These are phyloP conservation scores for Fusarium fracticaudum DNA, from an alignment of 2,329 filamentous ascomycete species.

Conservation along the genomic window DNA sequence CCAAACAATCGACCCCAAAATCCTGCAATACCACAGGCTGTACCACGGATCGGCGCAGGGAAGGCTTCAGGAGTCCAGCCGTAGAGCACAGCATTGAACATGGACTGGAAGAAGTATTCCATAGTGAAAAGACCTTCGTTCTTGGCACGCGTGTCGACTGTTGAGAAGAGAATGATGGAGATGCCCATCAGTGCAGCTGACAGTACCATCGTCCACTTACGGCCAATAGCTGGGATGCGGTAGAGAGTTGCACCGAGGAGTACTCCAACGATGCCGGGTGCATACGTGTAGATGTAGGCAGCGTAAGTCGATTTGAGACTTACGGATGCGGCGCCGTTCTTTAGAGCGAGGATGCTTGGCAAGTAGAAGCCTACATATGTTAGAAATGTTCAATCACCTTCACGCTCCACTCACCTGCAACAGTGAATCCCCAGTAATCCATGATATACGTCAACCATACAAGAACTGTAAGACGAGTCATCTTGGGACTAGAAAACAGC, in stretches of 20 bases:
- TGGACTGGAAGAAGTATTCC: constrained; percentile 57
- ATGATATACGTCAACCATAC: constrained; percentile 52
- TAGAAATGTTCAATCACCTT: rapidly evolving
- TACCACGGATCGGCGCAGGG: constrained; percentile 63
- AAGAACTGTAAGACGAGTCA: constrained; percentile 49
- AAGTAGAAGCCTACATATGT: constrained; percentile 50
- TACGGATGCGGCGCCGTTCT: constrained; percentile 57
- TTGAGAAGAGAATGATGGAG: constrained; percentile 58
- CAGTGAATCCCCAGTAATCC: constrained; percentile 52
- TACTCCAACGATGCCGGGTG: constrained; percentile 61
- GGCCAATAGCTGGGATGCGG: constrained; percentile 50
- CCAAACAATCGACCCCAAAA: constrained; percentile 68
- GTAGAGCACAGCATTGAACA: constrained; percentile 50
- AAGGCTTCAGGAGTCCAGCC: constrained; percentile 67
- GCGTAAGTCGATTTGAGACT: constrained; percentile 59
- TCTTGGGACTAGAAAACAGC: constrained; percentile 46
- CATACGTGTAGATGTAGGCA: constrained; percentile 64
- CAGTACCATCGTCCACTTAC: constrained; percentile 57
- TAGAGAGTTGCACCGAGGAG: constrained; percentile 56
- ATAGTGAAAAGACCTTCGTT: constrained; percentile 53
- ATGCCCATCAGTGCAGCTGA: constrained; percentile 56
- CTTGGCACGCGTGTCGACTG: constrained; percentile 50
- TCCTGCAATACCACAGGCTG: constrained; percentile 65
- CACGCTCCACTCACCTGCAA: constrained; percentile 42
- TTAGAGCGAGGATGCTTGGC: constrained; percentile 60